A percentile compares a stretch with the other conserved stretches of the same genome.
Evolutionary conservation across 202 grass and related monocot species (phyloP).

Genomic region (Schoenoplectus tabernaemontani): DNA sequence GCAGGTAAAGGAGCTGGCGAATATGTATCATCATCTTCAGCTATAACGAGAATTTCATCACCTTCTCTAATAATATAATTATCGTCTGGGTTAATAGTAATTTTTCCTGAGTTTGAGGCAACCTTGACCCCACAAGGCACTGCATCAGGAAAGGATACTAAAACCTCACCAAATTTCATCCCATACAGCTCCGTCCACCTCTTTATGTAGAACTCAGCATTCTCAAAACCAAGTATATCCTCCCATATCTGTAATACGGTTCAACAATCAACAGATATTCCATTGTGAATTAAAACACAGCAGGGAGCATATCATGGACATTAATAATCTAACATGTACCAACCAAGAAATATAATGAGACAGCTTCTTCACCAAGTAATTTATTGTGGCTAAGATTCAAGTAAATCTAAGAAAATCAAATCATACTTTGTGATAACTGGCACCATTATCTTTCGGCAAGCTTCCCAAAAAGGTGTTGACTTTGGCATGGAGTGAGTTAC

Average conservation of each 20-base stretch:
- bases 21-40: constrained; percentile 99
- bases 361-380: too few relatives aligned
- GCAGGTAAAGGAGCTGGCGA: constrained; percentile 46
- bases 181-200: constrained; percentile 87
- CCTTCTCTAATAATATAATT: constrained; percentile 80
- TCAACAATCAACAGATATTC: neutral
- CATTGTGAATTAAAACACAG: neutral
- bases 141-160: constrained; percentile 89
- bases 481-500: neutral
- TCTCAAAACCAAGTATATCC: constrained; percentile 98
- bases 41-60: constrained; percentile 91
- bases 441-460: neutral
- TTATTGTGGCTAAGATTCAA: too few relatives aligned
- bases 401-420: neutral
- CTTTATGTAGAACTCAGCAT: constrained; percentile 96
- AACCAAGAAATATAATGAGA: too few relatives aligned
- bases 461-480: neutral
- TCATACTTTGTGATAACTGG: neutral
- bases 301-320: neutral
- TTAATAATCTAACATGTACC: too few relatives aligned
- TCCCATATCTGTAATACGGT: constrained; percentile 87
- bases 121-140: constrained; percentile 93
- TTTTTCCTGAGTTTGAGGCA: constrained; percentile 66
- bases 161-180: constrained; percentile 73
- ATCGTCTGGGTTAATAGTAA: constrained; percentile 80